A percentile compares a stretch with the other conserved stretches of the same genome.
Conservation (phyloP, 495 filamentous ascomycete species). For the Aspergillus olivimuriae region DNA sequence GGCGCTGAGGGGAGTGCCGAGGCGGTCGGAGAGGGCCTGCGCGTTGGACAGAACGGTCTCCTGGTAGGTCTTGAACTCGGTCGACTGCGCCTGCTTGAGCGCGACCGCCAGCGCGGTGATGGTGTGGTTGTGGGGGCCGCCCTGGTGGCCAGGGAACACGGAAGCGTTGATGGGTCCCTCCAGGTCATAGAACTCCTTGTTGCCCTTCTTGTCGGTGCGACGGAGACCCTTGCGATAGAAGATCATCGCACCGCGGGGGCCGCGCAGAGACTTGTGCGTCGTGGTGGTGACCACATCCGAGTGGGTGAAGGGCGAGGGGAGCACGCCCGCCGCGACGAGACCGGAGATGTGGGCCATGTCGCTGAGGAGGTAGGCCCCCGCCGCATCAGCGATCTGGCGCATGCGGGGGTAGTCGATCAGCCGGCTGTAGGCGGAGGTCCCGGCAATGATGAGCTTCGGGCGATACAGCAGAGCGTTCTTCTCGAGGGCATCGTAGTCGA, state of each 20-base stretch:
- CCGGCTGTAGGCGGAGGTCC: slow-evolving; percentile 90
- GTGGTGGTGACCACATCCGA: slow-evolving; percentile 98
- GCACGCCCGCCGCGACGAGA: slow-evolving; percentile 82
- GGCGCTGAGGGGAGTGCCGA: slow-evolving; percentile 65
- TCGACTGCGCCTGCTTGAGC: slow-evolving; percentile 81
- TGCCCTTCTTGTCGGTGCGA: slow-evolving; percentile 80
- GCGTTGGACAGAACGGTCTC: slow-evolving; percentile 81
- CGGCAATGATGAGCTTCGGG: slow-evolving; percentile 91
- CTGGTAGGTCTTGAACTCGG: slow-evolving; percentile 89
- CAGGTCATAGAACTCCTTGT: slow-evolving; percentile 79
- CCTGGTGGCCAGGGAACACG: slow-evolving; percentile 98
- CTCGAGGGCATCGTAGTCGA: slow-evolving; percentile 88
- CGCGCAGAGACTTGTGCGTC: slow-evolving; percentile 92
- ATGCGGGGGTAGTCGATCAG: slow-evolving; percentile 88
- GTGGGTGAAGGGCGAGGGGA: slow-evolving; percentile 81
- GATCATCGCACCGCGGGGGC: slow-evolving; percentile 94
- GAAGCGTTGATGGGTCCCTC: slow-evolving; percentile 92
- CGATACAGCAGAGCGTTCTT: slow-evolving; percentile 80
- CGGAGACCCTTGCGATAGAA: slow-evolving; percentile 93
- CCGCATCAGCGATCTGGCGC: slow-evolving; percentile 78
- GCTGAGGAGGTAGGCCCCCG: slow-evolving; percentile 85
- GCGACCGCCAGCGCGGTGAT: slow-evolving; percentile 94
- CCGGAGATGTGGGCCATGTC: slow-evolving; percentile 99
- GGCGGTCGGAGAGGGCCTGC: slow-evolving; percentile 69
- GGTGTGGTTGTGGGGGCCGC: slow-evolving; percentile 97